A percentile compares a stretch with the other conserved stretches of the same genome.
Conservation (phyloP, 1,139 yeast genomes). For the Geotrichum bryndzae region DNA sequence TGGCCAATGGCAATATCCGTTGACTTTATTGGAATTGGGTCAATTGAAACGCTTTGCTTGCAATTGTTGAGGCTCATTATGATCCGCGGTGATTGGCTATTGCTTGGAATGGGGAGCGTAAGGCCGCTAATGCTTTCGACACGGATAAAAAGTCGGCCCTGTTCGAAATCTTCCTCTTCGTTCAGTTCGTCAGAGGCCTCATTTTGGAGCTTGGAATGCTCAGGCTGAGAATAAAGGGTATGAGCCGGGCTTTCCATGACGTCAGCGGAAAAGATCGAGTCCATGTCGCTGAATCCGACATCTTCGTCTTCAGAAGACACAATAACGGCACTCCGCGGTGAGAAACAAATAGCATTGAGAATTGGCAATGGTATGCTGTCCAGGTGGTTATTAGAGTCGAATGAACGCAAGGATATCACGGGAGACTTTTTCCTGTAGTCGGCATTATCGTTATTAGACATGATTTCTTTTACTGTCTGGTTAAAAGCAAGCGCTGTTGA, state of each 20-base stretch:
- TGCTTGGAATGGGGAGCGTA: constrained; percentile 44
- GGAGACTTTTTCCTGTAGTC: constrained; percentile 4
- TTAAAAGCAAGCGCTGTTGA: neutral
- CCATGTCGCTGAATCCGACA: constrained; percentile 10
- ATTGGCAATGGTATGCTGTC: constrained; percentile 23
- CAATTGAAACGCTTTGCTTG: constrained; percentile 73
- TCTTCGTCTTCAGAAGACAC: constrained; percentile 15
- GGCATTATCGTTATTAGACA: neutral
- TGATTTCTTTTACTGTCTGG: neutral
- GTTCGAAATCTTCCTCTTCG: constrained; percentile 1
- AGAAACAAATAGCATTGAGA: constrained; percentile 23
- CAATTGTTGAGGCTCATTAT: constrained; percentile 80
- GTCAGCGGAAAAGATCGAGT: constrained; percentile 12
- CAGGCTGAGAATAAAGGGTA: neutral
- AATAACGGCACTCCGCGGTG: constrained; percentile 14
- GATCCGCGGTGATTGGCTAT: constrained; percentile 43
- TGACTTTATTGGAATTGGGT: constrained; percentile 47
- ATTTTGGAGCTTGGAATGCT: neutral
- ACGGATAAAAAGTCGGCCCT: constrained; percentile 71
- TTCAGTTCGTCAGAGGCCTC: neutral
- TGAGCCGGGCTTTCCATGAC: neutral
- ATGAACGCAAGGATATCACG: constrained; percentile 10
- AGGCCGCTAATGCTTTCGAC: constrained; percentile 57
- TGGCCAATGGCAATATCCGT: constrained; percentile 48
- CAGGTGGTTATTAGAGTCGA: constrained; percentile 20